A percentile compares a stretch with the other conserved stretches of the same genome.
Evolutionary conservation across 2,329 filamentous ascomycete species (phyloP).

Genomic region (Pseudocercospora fuligena): DNA sequence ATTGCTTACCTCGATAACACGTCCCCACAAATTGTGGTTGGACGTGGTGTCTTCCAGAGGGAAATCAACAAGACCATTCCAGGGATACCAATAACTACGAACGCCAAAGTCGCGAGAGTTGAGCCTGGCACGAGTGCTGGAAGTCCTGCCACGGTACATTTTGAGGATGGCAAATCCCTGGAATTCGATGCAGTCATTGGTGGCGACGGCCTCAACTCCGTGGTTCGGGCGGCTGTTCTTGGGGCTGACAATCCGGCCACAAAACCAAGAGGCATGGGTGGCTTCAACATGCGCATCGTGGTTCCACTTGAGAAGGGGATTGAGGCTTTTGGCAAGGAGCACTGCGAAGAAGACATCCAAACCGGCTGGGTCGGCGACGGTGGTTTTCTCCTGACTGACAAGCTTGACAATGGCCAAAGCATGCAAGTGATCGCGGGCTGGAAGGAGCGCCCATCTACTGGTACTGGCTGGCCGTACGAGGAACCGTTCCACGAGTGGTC

Average conservation of each 20-base stretch:
- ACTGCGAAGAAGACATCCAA: conserved; percentile 9
- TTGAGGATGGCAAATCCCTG: not conserved
- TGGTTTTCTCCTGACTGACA: conserved; percentile 17
- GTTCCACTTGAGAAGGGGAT: conserved; percentile 13
- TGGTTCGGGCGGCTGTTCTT: conserved; percentile 7
- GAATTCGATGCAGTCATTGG: conserved; percentile 4
- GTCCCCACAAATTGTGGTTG: conserved; percentile 3
- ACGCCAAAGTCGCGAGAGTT: not conserved
- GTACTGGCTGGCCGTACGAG: conserved; percentile 6
- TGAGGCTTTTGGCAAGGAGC: conserved; percentile 17
- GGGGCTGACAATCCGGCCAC: conserved; percentile 12
- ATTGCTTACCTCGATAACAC: conserved; percentile 3
- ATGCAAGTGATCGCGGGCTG: conserved; percentile 20
- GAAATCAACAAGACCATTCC: conserved; percentile 10
- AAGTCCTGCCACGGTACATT: not conserved
- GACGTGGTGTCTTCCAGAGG: conserved; percentile 5
- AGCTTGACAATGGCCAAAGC: conserved; percentile 13
- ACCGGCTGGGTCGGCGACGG: conserved; percentile 17
- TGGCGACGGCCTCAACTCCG: conserved; percentile 5
- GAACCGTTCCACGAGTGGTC: conserved; percentile 11
- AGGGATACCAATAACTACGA: not conserved
- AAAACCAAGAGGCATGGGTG: conserved; percentile 13
- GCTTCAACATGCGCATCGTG: conserved; percentile 16
- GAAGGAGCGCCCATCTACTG: conserved; percentile 3
- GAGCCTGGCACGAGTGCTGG: not conserved